A percentile compares a stretch with the other conserved stretches of the same genome.
Conservation (phyloP, 768 basidiomycete species). For the Gelatoporia subvermispora region DNA sequence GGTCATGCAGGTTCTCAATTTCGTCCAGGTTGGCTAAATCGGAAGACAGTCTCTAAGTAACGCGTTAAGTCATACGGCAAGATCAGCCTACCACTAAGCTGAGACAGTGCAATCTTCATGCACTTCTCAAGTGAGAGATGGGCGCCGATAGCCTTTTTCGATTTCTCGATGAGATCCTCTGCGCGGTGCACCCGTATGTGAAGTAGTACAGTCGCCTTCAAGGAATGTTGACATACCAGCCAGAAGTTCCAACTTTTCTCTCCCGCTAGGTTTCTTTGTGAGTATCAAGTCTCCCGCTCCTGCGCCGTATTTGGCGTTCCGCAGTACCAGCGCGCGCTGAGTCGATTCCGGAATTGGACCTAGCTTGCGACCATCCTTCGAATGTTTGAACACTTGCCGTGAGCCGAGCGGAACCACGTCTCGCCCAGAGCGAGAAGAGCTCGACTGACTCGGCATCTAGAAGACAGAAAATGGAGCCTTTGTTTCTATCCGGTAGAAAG, state of each 20-base stretch:
- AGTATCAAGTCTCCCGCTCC: slow-evolving; percentile 66
- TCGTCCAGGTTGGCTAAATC: slow-evolving; percentile 60
- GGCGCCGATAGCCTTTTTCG: slow-evolving; percentile 52
- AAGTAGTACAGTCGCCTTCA: not conserved
- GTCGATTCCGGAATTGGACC: slow-evolving; percentile 27
- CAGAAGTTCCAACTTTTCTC: slow-evolving; percentile 76
- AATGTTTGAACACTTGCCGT: slow-evolving; percentile 50
- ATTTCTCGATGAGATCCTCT: slow-evolving; percentile 66
- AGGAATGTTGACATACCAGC: slow-evolving; percentile 45
- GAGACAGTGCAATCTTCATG: slow-evolving; percentile 67
- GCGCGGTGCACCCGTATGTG: not conserved
- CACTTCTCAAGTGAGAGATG: slow-evolving; percentile 64
- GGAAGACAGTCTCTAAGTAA: not conserved
- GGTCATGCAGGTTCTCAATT: slow-evolving; percentile 62
- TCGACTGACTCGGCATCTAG: too few relatives aligned
- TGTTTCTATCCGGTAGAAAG: too few relatives aligned
- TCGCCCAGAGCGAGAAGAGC: too few relatives aligned
- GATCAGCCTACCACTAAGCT: slow-evolving; percentile 53
- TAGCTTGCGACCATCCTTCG: slow-evolving; percentile 12
- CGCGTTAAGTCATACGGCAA: not conserved
- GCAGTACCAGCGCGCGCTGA: slow-evolving; percentile 64
- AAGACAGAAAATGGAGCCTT: too few relatives aligned
- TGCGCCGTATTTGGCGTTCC: slow-evolving; percentile 72
- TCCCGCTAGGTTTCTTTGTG: slow-evolving; percentile 58
- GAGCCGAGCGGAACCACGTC: slow-evolving; percentile 56